Percentiles rank a stretch among this genome's conserved stretches.
Conservation (phyloP, 345 rosid species). For the Leavenworthia alabamica region DNA sequence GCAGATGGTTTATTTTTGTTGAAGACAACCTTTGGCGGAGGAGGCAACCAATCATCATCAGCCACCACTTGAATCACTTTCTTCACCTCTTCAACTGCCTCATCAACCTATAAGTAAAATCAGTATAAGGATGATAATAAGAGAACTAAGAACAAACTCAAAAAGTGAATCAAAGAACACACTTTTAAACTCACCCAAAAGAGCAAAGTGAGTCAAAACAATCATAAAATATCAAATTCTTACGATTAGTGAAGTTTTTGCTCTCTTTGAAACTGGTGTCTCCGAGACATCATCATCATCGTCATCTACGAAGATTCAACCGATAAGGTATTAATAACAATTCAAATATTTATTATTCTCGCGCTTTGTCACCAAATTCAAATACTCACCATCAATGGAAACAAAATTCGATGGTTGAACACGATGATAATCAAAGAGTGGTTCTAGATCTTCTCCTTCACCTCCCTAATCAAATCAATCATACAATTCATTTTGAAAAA, state of each 20-base stretch:
- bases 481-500: neutral
- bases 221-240: constrained; percentile 1
- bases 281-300: constrained; percentile 24
- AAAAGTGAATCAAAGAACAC: neutral
- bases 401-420: constrained; percentile 53
- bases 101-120: constrained; percentile 14
- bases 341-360: neutral
- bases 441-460: constrained; percentile 59
- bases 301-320: constrained; percentile 23
- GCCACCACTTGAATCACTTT: constrained; percentile 32
- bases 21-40: constrained; percentile 44
- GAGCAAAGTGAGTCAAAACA: neutral
- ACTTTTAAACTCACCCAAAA: neutral
- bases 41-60: constrained; percentile 75
- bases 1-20: constrained; percentile 19
- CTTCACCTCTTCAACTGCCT: constrained; percentile 32
- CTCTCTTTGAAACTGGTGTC: constrained; percentile 13
- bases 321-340: neutral
- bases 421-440: constrained; percentile 65
- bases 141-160: neutral
- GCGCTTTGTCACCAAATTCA: neutral
- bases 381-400: constrained; percentile 41
- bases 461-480: constrained; percentile 33
- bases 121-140: neutral
- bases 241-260: constrained; percentile 12